Evolutionary conservation across 306 rosid genomes (phyloP), one percentile per base, ranked within the genome.

Genomic region (Erythrophleum fordii): DNA sequence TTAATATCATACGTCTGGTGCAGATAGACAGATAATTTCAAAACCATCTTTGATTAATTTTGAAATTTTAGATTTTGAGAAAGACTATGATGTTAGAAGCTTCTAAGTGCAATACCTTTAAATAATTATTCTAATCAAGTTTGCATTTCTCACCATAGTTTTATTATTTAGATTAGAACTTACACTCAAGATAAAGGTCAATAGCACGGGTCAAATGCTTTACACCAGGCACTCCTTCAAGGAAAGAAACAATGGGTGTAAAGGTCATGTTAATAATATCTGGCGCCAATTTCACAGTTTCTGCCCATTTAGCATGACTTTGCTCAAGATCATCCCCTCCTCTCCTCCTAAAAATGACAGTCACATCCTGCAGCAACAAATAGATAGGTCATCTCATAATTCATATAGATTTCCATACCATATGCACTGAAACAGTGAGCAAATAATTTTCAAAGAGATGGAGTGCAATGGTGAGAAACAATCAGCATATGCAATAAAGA

Each of bases 251-350:
- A 42, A 94, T 92, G 72, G 97, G 97, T 31, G 91, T 87, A 85
- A 94, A 94, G 31, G 91, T 91, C 98, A 94, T 94, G 89, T 94
- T 89, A 82, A 94, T 88, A 77, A 94, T 96, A 80, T 94, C 98
- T 49, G 98, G 97, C 18, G 98, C 94, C 72, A 75, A 83, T 79
- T 81, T 80, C 28, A 94, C 95, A 34, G 97, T 92, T 82, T 94
- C 93, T 66, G 81, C 97, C 98, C 98, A 94, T 80, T 84, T 92
- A 80, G 85, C 55, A 85, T 91, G 97, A 90, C 87, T 92, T 86
- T 94, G 98, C 89, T 91, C 98, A 61, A 94, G 97, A 91, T 94
- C 98, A 42, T 94, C 97, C 14, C 98, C 98, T 23, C 98, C 98
- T 86, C 98, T 92, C 85, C 98, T 91, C 82, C 98, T 88, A 79